Evolutionary conservation across 768 basidiomycete species (phyloP), one percentile per base, ranked within the genome.

Genomic region (Piloderma croceum): DNA sequence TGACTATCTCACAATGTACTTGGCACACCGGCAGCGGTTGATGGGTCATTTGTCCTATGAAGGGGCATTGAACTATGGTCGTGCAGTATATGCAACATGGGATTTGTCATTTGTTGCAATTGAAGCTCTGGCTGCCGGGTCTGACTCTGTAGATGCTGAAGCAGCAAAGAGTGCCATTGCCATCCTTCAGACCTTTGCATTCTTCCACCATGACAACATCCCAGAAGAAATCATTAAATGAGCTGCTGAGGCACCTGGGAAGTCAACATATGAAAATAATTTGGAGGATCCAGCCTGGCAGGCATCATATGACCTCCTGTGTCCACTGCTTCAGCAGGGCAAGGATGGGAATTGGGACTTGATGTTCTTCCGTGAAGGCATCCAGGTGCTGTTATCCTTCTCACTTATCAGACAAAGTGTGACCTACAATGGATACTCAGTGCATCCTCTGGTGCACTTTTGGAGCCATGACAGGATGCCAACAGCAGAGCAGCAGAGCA

Each of bases 201-300:
- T 50, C 24, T 33, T 52, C 10, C 53, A 54, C 24, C 46, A 52
- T 43, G 39, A 29, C 10, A 41, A n/a, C n/a, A n/a, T n/a, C n/a
- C n/a, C n/a, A n/a, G n/a, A n/a, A n/a, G n/a, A n/a, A n/a, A n/a
- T n/a, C 13, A 48, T 55, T 24, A 39, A 34, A 24, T 18, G 24
- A 31, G 51, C 51, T 34, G 41, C 46, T 6, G 22, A 43, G 7
- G 19, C 24, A 33, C 27, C 24, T 11, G 17, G 13, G n/a, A 25
- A 38, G 11, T 27, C 9, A 18, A 15, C 7, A 13, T 24, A 0
- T 11, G 29, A 7, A 2, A 31, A 10, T 11, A 41, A 20, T n/a
- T n/a, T n/a, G n/a, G n/a, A n/a, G n/a, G n/a, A n/a, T n/a, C n/a
- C n/a, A n/a, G n/a, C n/a, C n/a, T n/a, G n/a, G n/a, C n/a, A n/a